phyloP scores from a whole-genome alignment of 768 basidiomycete genomes.

The Amanita fuliginea region DNA sequence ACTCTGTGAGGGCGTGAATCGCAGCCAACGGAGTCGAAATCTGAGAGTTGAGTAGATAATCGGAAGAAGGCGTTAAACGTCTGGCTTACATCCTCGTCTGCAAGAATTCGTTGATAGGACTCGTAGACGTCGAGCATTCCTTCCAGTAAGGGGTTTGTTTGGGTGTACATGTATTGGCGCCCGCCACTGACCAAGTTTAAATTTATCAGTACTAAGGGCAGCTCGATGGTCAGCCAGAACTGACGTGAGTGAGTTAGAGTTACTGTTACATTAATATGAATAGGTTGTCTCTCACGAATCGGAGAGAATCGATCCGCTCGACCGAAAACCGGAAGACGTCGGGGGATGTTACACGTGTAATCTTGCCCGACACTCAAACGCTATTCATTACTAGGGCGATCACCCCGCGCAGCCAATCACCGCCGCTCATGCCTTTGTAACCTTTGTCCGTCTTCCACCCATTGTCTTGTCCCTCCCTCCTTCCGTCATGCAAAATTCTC shows the following conservation, averaged over 20 bases:
- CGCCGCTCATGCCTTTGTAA: slow-evolving; percentile 32
- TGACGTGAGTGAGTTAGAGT: background rate
- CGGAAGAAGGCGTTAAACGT: too few species aligned
- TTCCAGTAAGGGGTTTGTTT: too few species aligned
- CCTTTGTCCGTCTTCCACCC: slow-evolving; percentile 10
- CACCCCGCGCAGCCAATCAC: background rate
- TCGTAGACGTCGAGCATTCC: slow-evolving; percentile 27
- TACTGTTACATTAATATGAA: background rate
- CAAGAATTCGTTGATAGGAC: slow-evolving; percentile 52
- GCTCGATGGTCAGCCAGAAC: too few species aligned
- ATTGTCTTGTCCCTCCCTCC: too few species aligned
- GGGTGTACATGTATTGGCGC: too few species aligned
- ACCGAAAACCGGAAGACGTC: slow-evolving; percentile 24
- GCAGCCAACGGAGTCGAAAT: slow-evolving; percentile 81
- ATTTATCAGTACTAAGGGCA: too few species aligned
- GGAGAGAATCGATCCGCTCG: background rate
- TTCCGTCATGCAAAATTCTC: slow-evolving; percentile 18
- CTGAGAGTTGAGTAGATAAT: slow-evolving; percentile 32
- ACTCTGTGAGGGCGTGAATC: slow-evolving; percentile 72
- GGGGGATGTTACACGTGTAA: slow-evolving; percentile 71
- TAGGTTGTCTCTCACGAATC: too few species aligned
- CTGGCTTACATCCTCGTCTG: slow-evolving; percentile 47
- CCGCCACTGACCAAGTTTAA: too few species aligned
- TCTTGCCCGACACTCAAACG: slow-evolving; percentile 51
- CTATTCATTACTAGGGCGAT: slow-evolving; percentile 26